Percentiles rank a stretch among this genome's conserved stretches.
Evolutionary conservation across 2,329 filamentous ascomycete species (phyloP).

Genomic region (Colletotrichum sp.): DNA sequence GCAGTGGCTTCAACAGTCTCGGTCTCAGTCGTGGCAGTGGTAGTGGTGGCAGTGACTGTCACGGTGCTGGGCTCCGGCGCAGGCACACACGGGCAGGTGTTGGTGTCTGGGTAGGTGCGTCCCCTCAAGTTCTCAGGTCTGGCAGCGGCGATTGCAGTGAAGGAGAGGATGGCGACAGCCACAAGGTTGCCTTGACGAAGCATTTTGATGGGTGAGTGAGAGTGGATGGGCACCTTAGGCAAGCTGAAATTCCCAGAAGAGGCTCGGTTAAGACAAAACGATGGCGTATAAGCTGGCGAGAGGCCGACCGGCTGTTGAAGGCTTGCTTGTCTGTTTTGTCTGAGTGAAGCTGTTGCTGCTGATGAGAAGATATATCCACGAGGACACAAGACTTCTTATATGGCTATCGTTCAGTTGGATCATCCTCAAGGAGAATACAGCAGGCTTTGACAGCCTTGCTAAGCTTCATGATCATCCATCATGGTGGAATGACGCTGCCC

Average conservation of each 20-base stretch:
- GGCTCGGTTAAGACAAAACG: background rate
- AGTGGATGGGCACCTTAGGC: background rate
- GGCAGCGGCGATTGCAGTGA: background rate
- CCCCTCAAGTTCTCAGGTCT: slow-evolving; percentile 11
- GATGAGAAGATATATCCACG: background rate
- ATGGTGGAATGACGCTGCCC: slow-evolving; percentile 9
- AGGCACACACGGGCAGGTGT: slow-evolving; percentile 15
- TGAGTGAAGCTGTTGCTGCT: background rate
- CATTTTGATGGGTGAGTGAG: slow-evolving; percentile 22
- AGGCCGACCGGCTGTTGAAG: background rate
- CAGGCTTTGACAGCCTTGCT: background rate
- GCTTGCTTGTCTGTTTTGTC: background rate
- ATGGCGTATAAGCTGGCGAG: background rate
- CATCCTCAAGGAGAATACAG: background rate
- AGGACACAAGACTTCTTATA: background rate
- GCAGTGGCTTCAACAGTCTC: slow-evolving; percentile 26
- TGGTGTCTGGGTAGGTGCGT: slow-evolving; percentile 8
- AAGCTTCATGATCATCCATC: background rate
- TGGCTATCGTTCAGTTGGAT: background rate
- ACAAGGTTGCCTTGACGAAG: background rate
- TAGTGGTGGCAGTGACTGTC: slow-evolving; percentile 24
- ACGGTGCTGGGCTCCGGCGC: slow-evolving; percentile 15
- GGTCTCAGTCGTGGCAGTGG: slow-evolving; percentile 24
- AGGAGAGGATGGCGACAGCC: background rate
- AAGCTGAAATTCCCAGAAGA: background rate